Evolutionary conservation across 495 filamentous ascomycete genomes (phyloP), one percentile per base, ranked within the genome.

Genomic region (Lasiosphaeriaceae sp.): DNA sequence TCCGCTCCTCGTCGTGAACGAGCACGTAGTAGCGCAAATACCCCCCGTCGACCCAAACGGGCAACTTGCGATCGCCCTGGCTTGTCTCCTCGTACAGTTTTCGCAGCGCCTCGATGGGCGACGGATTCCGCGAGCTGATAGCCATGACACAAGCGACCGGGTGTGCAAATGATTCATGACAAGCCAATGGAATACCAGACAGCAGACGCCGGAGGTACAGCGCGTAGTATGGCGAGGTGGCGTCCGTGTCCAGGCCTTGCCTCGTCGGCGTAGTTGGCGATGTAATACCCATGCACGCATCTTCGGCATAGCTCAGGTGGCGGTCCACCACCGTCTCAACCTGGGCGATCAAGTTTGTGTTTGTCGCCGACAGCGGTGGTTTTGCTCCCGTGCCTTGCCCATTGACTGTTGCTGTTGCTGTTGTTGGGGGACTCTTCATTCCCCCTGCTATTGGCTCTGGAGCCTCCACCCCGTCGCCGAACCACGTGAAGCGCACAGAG

Each of bases 101-200:
- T 24, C 92, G 77, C 29, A 98, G 76, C 19, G 90, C 85, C 63
- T 96, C 90, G 49, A 97, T 88, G 0, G 94, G 92, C 3, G 82
- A 72, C 12, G 79, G 76, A 59, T 91, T 92, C 56, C 89, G 81
- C 6, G 92, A 96, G 69, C 91, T 96, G 58, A 97, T 95, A 4
- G 93, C 89, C 66, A 97, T 93, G 19, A 97, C 83, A 69, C 91
- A 92, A n/a, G 95, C 92, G 4, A 97, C 92, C 0, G 95, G 94
- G 71, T 98, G 94, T 11, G 87, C 80, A 65, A 97, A 96, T 1
- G 93, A 95, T 72, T 98, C 94, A 61, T 96, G 90, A 0, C 91
- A 86, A 0, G 85, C 81, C 45, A 92, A 64, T 8, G 88, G 81
- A 21, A 90, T 72, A 45, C 88, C 84, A 2, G 91, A 96, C 16